Percentiles rank a stretch among this genome's conserved stretches.
phyloP scores from a whole-genome alignment of 345 rosid genomes.

The Murraya koenigii region DNA sequence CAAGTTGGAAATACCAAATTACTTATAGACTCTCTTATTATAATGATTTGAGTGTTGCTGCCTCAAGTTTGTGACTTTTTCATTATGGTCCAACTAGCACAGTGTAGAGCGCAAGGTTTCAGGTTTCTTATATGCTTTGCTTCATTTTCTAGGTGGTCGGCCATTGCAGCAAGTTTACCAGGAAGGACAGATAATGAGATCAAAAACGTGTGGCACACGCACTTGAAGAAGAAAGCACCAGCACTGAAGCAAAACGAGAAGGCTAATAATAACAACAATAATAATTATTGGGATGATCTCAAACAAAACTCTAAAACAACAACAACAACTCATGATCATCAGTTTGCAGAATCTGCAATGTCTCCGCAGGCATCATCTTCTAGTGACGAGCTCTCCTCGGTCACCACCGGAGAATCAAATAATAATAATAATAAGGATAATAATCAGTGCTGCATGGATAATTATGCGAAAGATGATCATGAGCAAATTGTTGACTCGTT shows the following conservation, averaged over 20 bases:
- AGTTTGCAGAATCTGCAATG: constrained; percentile 17
- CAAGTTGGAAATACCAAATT: too few species aligned
- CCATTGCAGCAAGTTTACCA: constrained; percentile 72
- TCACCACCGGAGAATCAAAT: constrained; percentile 22
- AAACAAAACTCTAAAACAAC: constrained; percentile 17
- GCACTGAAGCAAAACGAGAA: constrained; percentile 34
- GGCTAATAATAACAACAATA: too few species aligned
- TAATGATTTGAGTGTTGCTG: too few species aligned
- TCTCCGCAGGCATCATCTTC: constrained; percentile 55
- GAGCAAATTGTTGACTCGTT: constrained; percentile 25
- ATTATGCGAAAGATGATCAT: constrained; percentile 3
- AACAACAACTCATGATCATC: neutral
- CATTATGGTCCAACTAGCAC: too few species aligned
- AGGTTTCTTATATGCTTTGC: neutral
- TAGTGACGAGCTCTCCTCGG: constrained; percentile 45
- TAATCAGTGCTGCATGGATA: neutral
- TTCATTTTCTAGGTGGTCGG: constrained; percentile 65
- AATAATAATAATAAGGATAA: too few species aligned
- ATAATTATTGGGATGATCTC: constrained; percentile 9
- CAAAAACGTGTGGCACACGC: constrained; percentile 92
- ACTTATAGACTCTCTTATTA: too few species aligned
- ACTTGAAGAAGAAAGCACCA: constrained; percentile 60
- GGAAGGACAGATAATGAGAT: constrained; percentile 95
- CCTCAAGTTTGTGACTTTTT: too few species aligned
- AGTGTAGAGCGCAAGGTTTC: neutral